A percentile compares a stretch with the other conserved stretches of the same genome.
Evolutionary conservation across 768 basidiomycete genomes (phyloP).

Genomic region (Astraeus odoratus): DNA sequence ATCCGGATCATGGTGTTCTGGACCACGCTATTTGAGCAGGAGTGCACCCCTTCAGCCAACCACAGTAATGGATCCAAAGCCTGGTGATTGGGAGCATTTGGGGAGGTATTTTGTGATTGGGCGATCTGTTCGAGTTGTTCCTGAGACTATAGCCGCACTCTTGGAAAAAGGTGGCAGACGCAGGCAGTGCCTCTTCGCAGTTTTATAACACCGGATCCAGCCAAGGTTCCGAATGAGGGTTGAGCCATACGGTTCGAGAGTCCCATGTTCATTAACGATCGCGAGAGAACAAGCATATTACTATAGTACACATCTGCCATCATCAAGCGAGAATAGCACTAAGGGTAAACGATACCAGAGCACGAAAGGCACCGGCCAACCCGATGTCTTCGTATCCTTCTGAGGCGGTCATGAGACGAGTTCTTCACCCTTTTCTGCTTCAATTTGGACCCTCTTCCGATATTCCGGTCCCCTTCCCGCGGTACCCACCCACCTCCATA

Average conservation of each 20-base stretch:
- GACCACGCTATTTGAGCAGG: constrained; percentile 15
- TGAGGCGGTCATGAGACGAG: constrained; percentile 18
- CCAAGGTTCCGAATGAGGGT: constrained; percentile 21
- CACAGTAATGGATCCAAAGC: constrained; percentile 10
- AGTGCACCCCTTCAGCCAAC: not conserved
- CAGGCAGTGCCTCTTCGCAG: constrained; percentile 23
- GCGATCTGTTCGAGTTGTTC: constrained; percentile 19
- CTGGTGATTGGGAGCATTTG: constrained; percentile 9
- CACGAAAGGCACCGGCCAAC: constrained; percentile 1
- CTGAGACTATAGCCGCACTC: constrained; percentile 17
- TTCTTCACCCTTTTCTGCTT: constrained; percentile 22
- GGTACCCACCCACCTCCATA: constrained; percentile 88
- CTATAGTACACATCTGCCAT: not conserved
- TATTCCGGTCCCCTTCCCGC: constrained; percentile 26
- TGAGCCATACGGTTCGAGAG: constrained; percentile 8
- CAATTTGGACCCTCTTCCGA: constrained; percentile 28
- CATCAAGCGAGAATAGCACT: not conserved
- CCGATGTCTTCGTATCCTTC: constrained; percentile 8
- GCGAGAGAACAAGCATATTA: not conserved
- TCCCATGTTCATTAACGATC: constrained; percentile 15
- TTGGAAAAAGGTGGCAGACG: constrained; percentile 12
- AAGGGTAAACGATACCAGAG: too few species aligned
- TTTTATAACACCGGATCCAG: constrained; percentile 26
- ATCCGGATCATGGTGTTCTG: constrained; percentile 29
- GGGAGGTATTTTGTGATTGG: constrained; percentile 19